Evolutionary conservation across 352 stramenopile genomes (phyloP).

Genomic region (Albugo candida): DNA sequence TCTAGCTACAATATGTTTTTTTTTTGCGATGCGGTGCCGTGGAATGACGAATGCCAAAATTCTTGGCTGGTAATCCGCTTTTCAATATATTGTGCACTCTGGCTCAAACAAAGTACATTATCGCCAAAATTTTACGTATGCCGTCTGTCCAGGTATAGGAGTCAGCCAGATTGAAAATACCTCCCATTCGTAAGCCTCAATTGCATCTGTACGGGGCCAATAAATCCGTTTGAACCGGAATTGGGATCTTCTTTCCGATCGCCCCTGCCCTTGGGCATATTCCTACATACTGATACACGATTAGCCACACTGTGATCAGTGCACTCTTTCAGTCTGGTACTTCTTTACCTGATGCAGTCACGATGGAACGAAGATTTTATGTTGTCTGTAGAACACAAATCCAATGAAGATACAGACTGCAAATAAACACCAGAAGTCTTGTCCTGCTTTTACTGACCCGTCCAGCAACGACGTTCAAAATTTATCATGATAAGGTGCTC

Average conservation of each 20-base stretch:
- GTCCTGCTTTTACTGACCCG: conserved; percentile 32
- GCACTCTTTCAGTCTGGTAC: too few relatives aligned
- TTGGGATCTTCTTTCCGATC: conserved; percentile 59
- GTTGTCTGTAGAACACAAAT: too few relatives aligned
- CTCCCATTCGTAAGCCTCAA: conserved; percentile 75
- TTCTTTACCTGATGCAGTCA: too few relatives aligned
- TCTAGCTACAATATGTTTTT: conserved; percentile 63
- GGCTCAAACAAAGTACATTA: conserved; percentile 64
- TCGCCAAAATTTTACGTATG: conserved; percentile 36
- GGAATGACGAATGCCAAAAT: conserved; percentile 66
- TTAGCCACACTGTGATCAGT: too few relatives aligned
- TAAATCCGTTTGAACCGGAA: conserved; percentile 52
- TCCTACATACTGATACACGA: too few relatives aligned
- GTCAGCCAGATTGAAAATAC: conserved; percentile 35
- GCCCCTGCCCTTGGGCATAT: conserved; percentile 47
- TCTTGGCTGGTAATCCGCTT: conserved; percentile 32
- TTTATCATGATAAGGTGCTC: too few relatives aligned
- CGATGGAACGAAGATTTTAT: too few relatives aligned
- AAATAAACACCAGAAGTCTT: conserved; percentile 18
- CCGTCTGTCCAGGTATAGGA: conserved; percentile 8
- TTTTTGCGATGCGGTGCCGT: conserved; percentile 56
- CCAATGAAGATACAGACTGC: too few relatives aligned
- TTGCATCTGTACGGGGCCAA: conserved; percentile 68
- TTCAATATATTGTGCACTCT: conserved; percentile 60
- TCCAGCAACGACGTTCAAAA: too few relatives aligned